phyloP scores from a whole-genome alignment of 805 yeast species.

The Komagataella pastoris region DNA sequence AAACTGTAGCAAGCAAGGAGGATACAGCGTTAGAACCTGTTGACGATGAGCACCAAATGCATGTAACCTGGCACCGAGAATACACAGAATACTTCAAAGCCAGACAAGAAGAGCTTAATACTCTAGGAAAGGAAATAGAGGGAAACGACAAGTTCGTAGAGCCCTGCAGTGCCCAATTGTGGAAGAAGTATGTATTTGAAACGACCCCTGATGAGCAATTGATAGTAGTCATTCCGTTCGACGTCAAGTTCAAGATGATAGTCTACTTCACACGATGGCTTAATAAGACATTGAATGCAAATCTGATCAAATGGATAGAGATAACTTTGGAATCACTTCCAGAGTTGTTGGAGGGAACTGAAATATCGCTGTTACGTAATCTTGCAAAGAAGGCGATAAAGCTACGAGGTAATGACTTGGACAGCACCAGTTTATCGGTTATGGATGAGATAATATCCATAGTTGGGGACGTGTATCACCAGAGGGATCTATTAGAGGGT shows the following conservation, averaged over 20 bases:
- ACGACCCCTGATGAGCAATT: conserved; percentile 18
- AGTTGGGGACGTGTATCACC: conserved; percentile 12
- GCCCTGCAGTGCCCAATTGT: conserved; percentile 23
- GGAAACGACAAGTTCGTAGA: background rate
- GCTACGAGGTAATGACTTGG: conserved; percentile 9
- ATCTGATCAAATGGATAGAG: conserved; percentile 25
- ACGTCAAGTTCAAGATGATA: conserved; percentile 19
- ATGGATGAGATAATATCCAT: conserved; percentile 10
- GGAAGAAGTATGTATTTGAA: conserved; percentile 26
- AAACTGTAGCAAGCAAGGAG: background rate
- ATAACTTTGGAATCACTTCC: conserved; percentile 24
- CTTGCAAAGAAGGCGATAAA: conserved; percentile 23
- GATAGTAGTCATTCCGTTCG: conserved; percentile 21
- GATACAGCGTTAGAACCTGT: background rate
- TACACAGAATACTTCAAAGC: conserved; percentile 8
- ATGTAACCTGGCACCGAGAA: conserved; percentile 4
- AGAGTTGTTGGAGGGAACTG: conserved; percentile 20
- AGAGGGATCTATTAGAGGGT: conserved; percentile 11
- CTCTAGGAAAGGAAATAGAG: conserved; percentile 9
- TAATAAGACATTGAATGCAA: conserved; percentile 14
- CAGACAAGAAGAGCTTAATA: background rate
- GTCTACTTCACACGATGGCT: conserved; percentile 31
- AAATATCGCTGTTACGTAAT: conserved; percentile 25
- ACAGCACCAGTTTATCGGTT: conserved; percentile 7
- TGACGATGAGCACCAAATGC: background rate